Evolutionary conservation across 352 stramenopile genomes (phyloP), one percentile per base, ranked within the genome.

Genomic region (Hyaloperonospora brassicae): DNA sequence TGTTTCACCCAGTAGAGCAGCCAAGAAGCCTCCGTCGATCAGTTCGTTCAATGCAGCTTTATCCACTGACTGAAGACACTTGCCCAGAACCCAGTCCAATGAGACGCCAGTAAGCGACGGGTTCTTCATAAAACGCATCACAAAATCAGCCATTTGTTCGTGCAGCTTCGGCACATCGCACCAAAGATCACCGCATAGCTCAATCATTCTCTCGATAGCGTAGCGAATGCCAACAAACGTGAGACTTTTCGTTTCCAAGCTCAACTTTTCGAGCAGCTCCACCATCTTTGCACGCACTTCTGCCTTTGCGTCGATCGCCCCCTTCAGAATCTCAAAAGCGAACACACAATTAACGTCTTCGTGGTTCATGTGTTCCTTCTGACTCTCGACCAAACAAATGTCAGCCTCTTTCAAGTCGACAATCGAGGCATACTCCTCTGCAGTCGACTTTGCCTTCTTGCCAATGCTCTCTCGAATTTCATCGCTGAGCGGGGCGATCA

Each of bases 161-260:
- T 86, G 76, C 5, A 89, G 68, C 68, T 89, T 93, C 1, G 83
- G 83, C 11, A 93, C 83, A 50, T 93, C 83, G 47, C 80, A 93
- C 76, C 72, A 86, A 21, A 91, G 47, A 54, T 89, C 75, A n/a
- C 70, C 73, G 7, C 66, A 76, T 2, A 85, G 25, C 49, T 76
- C 72, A 27, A 89, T 57, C 44, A 68, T 75, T 52, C 86, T 79
- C 42, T 79, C 70, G 38, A 90, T 72, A 17, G 65, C 76, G 31
- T 73, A 76, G 31, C 70, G 72, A 17, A 93, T 71, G 12, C 68
- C 74, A 3, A 78, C 73, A 54, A 74, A 79, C 17, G 72, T 68
- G 2, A 93, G 46, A 17, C 61, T 75, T 31, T 77, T 73, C 49
- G 76, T 83, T 57, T 85, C 77, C 11, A 87, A 39, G 22, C 64